Evolutionary conservation across 352 stramenopile species (phyloP).

Genomic region (Globisporangium rhizosaccharum): DNA sequence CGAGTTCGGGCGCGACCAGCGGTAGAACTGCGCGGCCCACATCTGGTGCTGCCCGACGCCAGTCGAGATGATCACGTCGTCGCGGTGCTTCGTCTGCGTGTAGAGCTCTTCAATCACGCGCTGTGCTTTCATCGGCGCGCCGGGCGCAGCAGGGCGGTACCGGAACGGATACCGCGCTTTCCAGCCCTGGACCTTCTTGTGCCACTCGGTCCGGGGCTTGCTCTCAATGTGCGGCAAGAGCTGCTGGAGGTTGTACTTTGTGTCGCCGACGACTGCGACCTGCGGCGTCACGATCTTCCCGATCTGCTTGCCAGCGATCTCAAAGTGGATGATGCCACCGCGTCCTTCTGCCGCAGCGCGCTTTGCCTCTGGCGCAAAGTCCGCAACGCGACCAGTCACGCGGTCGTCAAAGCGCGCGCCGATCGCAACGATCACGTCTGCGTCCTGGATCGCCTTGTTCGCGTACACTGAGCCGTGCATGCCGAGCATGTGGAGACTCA

Average conservation of each 20-base stretch:
- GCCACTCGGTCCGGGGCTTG: slow-evolving; percentile 87
- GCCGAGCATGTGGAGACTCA: slow-evolving; percentile 95
- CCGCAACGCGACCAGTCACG: slow-evolving; percentile 90
- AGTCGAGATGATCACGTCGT: slow-evolving; percentile 93
- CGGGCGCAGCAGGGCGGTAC: slow-evolving; percentile 71
- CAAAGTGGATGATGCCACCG: slow-evolving; percentile 95
- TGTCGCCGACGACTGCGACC: slow-evolving; percentile 68
- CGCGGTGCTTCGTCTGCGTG: slow-evolving; percentile 87
- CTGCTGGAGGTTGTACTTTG: slow-evolving; percentile 91
- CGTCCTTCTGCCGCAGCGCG: slow-evolving; percentile 88
- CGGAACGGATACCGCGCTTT: slow-evolving; percentile 92
- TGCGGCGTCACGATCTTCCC: slow-evolving; percentile 84
- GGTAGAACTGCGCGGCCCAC: slow-evolving; percentile 95
- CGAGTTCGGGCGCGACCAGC: slow-evolving; percentile 92
- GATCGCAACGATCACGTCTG: slow-evolving; percentile 92
- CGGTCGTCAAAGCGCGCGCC: slow-evolving; percentile 95
- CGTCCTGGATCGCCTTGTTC: slow-evolving; percentile 95
- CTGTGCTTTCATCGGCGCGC: slow-evolving; percentile 90
- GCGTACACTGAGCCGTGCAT: slow-evolving; percentile 96
- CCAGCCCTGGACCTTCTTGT: slow-evolving; percentile 88
- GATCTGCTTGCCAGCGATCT: slow-evolving; percentile 89
- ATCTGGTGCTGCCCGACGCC: slow-evolving; percentile 97
- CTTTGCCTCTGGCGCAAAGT: slow-evolving; percentile 91
- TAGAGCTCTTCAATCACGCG: slow-evolving; percentile 93
- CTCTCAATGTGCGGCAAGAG: slow-evolving; percentile 76